Base-by-base conservation (phyloP, 2,329 filamentous ascomycete species). In the Cercospora sp. region DNA sequence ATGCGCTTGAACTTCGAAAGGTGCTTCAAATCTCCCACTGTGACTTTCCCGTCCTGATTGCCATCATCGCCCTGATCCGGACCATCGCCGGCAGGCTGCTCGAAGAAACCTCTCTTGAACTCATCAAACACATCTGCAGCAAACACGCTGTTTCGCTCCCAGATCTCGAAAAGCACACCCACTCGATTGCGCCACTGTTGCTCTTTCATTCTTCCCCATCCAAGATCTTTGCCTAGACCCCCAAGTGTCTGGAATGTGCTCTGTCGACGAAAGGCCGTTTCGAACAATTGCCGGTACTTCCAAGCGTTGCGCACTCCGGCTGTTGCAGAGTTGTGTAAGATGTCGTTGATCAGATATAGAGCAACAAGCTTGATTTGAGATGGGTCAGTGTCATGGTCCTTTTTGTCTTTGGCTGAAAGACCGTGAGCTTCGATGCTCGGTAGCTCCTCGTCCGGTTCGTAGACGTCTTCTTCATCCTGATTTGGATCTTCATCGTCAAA, bases 171-270 rank as follows among this genome's bases (percentile, higher is more conserved):
- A 1, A 95, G 84, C 5, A 88, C 84, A 2, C 86, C 85, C 45
- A 95, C 84, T 74, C 90, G 93, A 61, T 91, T 87, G 79, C 91
- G 91, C 91, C 92, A 95, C 79, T 94, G 94, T 70, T 95, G 92
- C 3, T 90, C 89, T 21, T 91, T 89, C 70, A 97, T 82, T 1
- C 91, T 88, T 9, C 94, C 94, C 93, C 93, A 97, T 55, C 85
- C 85, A 24, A 91, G 81, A 64, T 87, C 88, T 73, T 90, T 89
- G 7, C 93, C 88, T 68, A 96, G 85, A 65, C 86, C 82, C 0
- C 93, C 93, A 3, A 97, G 85, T 55, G 86, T 85, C 75, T 91
- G 90, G 74, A 97, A 97, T 0, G 90, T 88, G 66, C 88, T 87
- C 66, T 88, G 87, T 8, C 86, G 81, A 32, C 87, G 88, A 26